A percentile compares a stretch with the other conserved stretches of the same genome.
Conservation (phyloP, 2,329 filamentous ascomycete species). For the Talaromyces sp. region DNA sequence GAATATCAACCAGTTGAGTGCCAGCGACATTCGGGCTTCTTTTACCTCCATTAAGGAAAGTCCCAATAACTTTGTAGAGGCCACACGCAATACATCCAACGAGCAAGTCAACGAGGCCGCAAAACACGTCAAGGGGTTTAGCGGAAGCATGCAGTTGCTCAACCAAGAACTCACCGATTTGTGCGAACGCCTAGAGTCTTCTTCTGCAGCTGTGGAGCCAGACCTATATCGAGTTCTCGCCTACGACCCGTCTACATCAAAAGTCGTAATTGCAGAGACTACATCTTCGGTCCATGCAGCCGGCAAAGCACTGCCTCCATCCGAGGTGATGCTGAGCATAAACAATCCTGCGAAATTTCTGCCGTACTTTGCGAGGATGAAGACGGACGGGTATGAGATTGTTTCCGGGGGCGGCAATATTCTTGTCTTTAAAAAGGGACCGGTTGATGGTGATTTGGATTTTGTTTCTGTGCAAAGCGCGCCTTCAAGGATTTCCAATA, state of each 20-base stretch:
- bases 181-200: slow-evolving; percentile 8
- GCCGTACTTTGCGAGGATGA: slow-evolving; percentile 33
- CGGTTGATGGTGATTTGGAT: background rate
- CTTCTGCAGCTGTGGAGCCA: slow-evolving; percentile 8
- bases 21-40: slow-evolving; percentile 33
- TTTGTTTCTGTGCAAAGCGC: background rate
- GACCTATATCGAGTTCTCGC: slow-evolving; percentile 32
- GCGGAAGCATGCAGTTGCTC: slow-evolving; percentile 4
- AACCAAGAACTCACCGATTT: slow-evolving; percentile 6
- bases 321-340: slow-evolving; percentile 33
- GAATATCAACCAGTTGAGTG: slow-evolving; percentile 28
- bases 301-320: slow-evolving; percentile 20
- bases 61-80: slow-evolving; percentile 10
- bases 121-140: slow-evolving; percentile 6
- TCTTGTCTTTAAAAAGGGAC: slow-evolving; percentile 27
- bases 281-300: slow-evolving; percentile 25
- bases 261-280: slow-evolving; percentile 27
- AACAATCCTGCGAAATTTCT: slow-evolving; percentile 39
- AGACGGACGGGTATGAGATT: slow-evolving; percentile 38
- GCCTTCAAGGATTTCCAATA: background rate
- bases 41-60: slow-evolving; percentile 17
- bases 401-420: slow-evolving; percentile 37
- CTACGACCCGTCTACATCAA: slow-evolving; percentile 28
- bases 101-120: background rate
- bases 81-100: background rate